Evolutionary conservation across 2,329 filamentous ascomycete species (phyloP), one percentile per base, ranked within the genome.

Genomic region (Trichoderma cornu-damae): DNA sequence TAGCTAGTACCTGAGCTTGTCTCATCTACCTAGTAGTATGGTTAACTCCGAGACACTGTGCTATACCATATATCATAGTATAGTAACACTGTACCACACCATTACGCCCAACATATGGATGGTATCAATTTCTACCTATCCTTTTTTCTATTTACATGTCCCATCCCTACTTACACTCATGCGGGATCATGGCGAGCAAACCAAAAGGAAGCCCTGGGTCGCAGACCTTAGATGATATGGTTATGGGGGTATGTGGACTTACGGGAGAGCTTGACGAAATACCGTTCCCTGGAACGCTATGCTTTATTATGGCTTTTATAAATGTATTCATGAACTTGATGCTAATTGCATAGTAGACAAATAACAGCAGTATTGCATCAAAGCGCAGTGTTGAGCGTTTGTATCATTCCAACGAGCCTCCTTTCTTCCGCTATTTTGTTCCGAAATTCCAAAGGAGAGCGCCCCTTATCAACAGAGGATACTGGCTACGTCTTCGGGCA

Each of bases 341-440:
- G 43, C 42, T 57, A 7, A 48, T 26, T 14, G 6, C 14, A 18
- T 32, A 34, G 47, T 59, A 89, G 83, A 96, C 91, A 58, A 96
- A 96, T 70, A 92, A 86, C 69, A 93, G 89, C 72, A 95, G 89
- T 67, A 96, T 96, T 64, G 87, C 92, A 14, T 96, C 91, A 12
- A 96, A 96, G 70, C 79, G 91, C 63, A 94, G 90, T 65, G 92
- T 96, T n/a, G 91, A 96, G 68, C 86, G 86, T 64, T 77, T 96
- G 12, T 96, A 96, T 71, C 87, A 89, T 67, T 79, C 87, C 14
- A 66, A 83, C 60, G 85, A 95, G 66, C 83, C 88, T 26, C 88
- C 95, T 69, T 96, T 89, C 75, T 93, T 94, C 64, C 86, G 88
- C 46, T 87, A 90, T 68, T 96, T 96, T 71, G 90, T 96, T 32